phyloP scores from a whole-genome alignment of 2,329 filamentous ascomycete species.

The Tolypocladium guangdongense region DNA sequence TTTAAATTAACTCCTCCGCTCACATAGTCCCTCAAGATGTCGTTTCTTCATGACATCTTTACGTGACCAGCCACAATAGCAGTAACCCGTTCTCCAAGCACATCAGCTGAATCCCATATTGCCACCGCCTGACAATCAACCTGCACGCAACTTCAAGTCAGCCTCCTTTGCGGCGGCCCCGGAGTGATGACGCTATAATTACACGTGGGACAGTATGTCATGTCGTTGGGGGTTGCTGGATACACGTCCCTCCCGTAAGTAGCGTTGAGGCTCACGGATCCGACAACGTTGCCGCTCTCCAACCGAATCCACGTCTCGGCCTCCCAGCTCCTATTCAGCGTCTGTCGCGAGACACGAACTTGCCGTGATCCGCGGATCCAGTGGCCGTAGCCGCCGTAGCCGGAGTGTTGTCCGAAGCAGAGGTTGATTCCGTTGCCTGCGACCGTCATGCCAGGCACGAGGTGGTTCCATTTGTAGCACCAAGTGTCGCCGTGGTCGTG shows the following conservation, averaged over 20 bases:
- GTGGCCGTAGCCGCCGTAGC: conserved; percentile 59
- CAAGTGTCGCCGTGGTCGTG: conserved; percentile 56
- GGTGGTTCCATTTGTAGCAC: conserved; percentile 39
- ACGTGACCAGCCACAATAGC: too few species aligned
- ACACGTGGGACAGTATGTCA: conserved; percentile 16
- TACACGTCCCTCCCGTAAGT: conserved; percentile 50
- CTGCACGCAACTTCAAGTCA: background rate
- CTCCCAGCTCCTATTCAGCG: conserved; percentile 22
- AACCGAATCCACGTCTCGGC: conserved; percentile 51
- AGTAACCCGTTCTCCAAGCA: too few species aligned
- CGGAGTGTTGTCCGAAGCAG: conserved; percentile 54
- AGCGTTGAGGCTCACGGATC: conserved; percentile 42
- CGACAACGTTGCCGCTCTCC: conserved; percentile 42
- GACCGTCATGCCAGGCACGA: conserved; percentile 21
- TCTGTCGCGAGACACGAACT: conserved; percentile 34
- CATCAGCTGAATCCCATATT: background rate
- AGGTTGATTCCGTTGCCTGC: conserved; percentile 33
- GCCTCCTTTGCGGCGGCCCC: conserved; percentile 3
- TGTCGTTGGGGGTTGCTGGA: conserved; percentile 27
- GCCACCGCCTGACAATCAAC: background rate
- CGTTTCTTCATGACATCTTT: too few species aligned
- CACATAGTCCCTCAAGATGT: too few species aligned
- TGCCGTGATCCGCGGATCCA: conserved; percentile 52
- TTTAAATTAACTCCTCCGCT: too few species aligned
- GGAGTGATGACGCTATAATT: conserved; percentile 6